A percentile compares a stretch with the other conserved stretches of the same genome.
Evolutionary conservation across 768 basidiomycete species (phyloP).

Genomic region (Hericium erinaceus): DNA sequence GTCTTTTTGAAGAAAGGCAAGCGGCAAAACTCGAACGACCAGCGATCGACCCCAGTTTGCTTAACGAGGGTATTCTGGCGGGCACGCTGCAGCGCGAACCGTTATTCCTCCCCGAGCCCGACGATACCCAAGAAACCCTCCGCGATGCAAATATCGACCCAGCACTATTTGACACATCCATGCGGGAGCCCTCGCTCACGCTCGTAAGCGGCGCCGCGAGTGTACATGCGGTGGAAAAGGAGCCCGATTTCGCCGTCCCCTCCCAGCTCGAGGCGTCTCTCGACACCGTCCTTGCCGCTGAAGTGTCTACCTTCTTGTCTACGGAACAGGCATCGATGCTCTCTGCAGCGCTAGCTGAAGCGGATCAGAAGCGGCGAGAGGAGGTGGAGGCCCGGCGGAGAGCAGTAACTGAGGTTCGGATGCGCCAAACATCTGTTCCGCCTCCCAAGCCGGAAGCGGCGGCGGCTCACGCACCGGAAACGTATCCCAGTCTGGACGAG

Average conservation of each 20-base stretch:
- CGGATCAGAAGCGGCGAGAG: slow-evolving; percentile 47
- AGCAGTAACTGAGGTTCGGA: not conserved
- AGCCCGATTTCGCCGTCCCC: not conserved
- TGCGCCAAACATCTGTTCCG: not conserved
- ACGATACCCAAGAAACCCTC: slow-evolving; percentile 16
- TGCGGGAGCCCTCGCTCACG: slow-evolving; percentile 1
- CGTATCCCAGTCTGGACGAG: not conserved
- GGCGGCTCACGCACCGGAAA: not conserved
- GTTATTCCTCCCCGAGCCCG: slow-evolving; percentile 29
- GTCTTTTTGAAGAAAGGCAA: not conserved
- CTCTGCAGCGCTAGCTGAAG: slow-evolving; percentile 55
- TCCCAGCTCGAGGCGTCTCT: slow-evolving; percentile 47
- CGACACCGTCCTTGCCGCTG: slow-evolving; percentile 54
- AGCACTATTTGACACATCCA: slow-evolving; percentile 27
- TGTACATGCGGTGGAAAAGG: not conserved
- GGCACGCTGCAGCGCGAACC: slow-evolving; percentile 34
- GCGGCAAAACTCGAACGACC: not conserved
- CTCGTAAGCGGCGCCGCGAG: too few species aligned
- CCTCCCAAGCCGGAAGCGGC: not conserved
- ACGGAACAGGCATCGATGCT: slow-evolving; percentile 54
- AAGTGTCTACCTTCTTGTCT: slow-evolving; percentile 59
- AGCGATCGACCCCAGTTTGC: slow-evolving; percentile 46
- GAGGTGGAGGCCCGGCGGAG: not conserved
- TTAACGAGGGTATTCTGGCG: slow-evolving; percentile 60
- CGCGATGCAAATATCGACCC: slow-evolving; percentile 46